Evolutionary conservation across 148 eudicot species (phyloP).

Genomic region (Arbutus unedo): DNA sequence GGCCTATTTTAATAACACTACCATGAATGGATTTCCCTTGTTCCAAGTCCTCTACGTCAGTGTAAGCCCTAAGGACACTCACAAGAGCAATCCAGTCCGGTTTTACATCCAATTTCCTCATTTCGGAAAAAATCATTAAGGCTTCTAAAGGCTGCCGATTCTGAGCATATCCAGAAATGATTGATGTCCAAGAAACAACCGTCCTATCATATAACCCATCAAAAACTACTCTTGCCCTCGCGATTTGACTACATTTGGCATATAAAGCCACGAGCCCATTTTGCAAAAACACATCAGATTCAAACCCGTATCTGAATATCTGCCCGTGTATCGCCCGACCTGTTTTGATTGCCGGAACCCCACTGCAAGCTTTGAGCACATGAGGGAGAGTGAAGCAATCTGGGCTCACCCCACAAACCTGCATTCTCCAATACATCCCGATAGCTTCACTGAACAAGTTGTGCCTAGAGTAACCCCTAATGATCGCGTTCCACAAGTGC

Average conservation of each 20-base stretch:
- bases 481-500: conserved; percentile 56
- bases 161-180: conserved; percentile 61
- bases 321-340: conserved; percentile 57
- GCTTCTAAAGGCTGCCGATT: conserved; percentile 61
- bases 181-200: conserved; percentile 66
- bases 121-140: conserved; percentile 37
- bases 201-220: conserved; percentile 35
- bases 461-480: conserved; percentile 42
- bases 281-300: conserved; percentile 43
- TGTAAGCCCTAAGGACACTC: conserved; percentile 59
- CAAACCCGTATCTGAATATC: conserved; percentile 41
- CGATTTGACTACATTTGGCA: conserved; percentile 48
- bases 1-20: conserved; percentile 50
- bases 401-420: conserved; percentile 34
- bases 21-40: conserved; percentile 63
- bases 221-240: conserved; percentile 45
- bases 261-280: conserved; percentile 61
- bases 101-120: conserved; percentile 39
- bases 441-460: conserved; percentile 33
- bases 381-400: conserved; percentile 51
- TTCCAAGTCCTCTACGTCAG: conserved; percentile 56
- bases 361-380: conserved; percentile 58
- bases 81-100: conserved; percentile 65
- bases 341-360: conserved; percentile 10
- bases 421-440: conserved; percentile 47